Percentiles rank a stretch among this genome's conserved stretches.
phyloP scores from a whole-genome alignment of 176 grass and related monocot species.

The Aegilops tauschii region DNA sequence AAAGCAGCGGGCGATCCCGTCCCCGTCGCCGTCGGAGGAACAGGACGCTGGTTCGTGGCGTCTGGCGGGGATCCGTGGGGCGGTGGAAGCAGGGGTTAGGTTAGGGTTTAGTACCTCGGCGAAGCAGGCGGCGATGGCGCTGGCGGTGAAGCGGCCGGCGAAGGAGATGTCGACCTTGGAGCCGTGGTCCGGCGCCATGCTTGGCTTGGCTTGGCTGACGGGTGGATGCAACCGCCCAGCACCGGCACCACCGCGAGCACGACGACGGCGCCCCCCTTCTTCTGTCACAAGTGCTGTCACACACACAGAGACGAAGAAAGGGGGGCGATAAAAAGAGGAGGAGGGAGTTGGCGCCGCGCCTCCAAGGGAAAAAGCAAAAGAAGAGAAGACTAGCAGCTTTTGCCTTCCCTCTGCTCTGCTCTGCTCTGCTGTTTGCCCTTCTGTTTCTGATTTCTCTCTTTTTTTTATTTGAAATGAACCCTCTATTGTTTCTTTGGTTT shows the following conservation, averaged over 20 bases:
- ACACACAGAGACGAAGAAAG: not conserved
- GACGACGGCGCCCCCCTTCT: not conserved
- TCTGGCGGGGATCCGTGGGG: not conserved
- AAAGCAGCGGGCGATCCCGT: not conserved
- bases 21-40: not conserved
- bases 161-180: slow-evolving; percentile 78
- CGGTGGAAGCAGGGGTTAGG: not conserved
- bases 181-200: slow-evolving; percentile 49
- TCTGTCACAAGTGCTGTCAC: not conserved
- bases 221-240: not conserved
- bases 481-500: not conserved
- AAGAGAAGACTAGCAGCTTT: not conserved
- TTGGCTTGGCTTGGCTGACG: slow-evolving; percentile 14
- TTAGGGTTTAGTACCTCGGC: slow-evolving; percentile 53
- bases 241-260: not conserved
- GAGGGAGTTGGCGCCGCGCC: not conserved
- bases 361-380: not conserved
- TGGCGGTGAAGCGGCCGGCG: slow-evolving; percentile 82
- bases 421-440: too few relatives aligned
- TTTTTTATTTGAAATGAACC: not conserved
- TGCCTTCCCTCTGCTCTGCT: not conserved
- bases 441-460: not conserved
- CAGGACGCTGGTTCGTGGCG: not conserved
- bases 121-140: slow-evolving; percentile 96
- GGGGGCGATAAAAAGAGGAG: not conserved